A percentile compares a stretch with the other conserved stretches of the same genome.
phyloP scores from a whole-genome alignment of 257 asterid species.

The Nicotiana undulata region DNA sequence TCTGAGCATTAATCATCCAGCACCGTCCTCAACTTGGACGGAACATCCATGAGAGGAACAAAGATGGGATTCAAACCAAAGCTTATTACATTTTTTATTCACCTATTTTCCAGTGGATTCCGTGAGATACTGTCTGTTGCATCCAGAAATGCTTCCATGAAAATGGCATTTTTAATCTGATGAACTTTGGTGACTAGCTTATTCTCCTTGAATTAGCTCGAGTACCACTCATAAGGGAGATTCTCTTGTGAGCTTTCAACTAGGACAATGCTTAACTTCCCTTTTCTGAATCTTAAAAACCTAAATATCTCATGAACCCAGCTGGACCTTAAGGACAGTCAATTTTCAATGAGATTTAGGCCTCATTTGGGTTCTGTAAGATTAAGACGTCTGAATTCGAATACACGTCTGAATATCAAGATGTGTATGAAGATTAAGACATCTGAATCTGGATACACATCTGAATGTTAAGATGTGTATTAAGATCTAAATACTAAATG shows the following conservation, averaged over 20 bases:
- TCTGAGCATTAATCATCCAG: not conserved
- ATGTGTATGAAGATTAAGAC: no score
- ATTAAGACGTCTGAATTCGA: no score
- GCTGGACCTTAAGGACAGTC: not conserved
- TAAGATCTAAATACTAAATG: no score
- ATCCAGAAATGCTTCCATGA: not conserved
- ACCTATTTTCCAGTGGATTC: not conserved
- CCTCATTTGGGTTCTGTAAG: no score
- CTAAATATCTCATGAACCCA: not conserved
- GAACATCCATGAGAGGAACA: not conserved
- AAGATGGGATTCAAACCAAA: not conserved
- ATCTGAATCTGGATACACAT: no score
- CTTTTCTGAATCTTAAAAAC: not conserved
- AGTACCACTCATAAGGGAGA: not conserved
- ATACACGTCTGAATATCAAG: no score
- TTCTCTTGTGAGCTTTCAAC: not conserved
- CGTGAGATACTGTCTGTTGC: not conserved
- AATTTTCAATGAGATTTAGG: constrained; percentile 1
- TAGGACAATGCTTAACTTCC: not conserved
- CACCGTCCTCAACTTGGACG: not conserved
- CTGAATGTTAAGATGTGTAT: no score
- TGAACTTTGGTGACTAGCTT: not conserved
- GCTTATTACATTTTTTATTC: not conserved
- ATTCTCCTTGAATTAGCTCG: not conserved
- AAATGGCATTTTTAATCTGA: not conserved